Evolutionary conservation across 306 rosid genomes (phyloP).

Genomic region (Malus fusca): DNA sequence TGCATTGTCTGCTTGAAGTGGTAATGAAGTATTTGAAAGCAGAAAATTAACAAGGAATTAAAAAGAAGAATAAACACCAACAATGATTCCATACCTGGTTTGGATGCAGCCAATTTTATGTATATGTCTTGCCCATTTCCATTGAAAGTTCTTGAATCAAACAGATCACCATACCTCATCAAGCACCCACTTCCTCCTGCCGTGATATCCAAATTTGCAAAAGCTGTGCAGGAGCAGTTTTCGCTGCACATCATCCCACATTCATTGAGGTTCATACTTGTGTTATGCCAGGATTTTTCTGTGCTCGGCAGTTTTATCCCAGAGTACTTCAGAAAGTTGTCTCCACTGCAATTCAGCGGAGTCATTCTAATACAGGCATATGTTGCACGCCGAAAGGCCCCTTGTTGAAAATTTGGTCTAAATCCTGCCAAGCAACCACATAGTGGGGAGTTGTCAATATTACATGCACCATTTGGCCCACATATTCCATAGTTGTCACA

Average conservation of each 20-base stretch:
- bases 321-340: constrained; percentile 16
- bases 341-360: constrained; percentile 24
- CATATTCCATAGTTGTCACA: constrained; percentile 41
- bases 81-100: not conserved
- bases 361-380: constrained; percentile 37
- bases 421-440: constrained; percentile 49
- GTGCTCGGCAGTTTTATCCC: constrained; percentile 23
- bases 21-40: not conserved
- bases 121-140: constrained; percentile 5
- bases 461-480: constrained; percentile 37
- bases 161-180: constrained; percentile 25
- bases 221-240: constrained; percentile 42
- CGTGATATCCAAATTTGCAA: constrained; percentile 24
- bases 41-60: not conserved
- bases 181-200: constrained; percentile 29
- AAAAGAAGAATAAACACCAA: not conserved
- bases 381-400: constrained; percentile 8
- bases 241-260: constrained; percentile 21
- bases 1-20: not conserved
- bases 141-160: constrained; percentile 16
- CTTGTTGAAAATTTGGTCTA: constrained; percentile 8
- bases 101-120: not conserved
- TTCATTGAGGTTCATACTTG: constrained; percentile 14
- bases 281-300: constrained; percentile 7
- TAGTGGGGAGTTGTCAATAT: not conserved